These are phyloP conservation scores for Penicillium sp. DNA, from an alignment of 2,329 filamentous ascomycete species.

Conservation along the genomic window DNA sequence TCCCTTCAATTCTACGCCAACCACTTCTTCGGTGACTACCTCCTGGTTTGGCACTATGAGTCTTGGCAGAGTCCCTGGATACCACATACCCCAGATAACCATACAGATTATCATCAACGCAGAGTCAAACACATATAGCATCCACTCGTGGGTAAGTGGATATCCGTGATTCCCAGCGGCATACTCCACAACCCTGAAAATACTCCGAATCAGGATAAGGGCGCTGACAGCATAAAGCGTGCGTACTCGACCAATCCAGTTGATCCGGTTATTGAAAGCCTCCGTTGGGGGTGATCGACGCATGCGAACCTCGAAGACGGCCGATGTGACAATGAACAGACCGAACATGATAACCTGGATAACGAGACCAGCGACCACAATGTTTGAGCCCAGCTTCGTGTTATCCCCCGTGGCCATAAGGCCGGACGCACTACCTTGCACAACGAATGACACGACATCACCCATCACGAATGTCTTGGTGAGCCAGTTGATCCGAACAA, in stretches of 20 bases:
- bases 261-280: background rate
- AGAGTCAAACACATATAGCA: slow-evolving; percentile 45
- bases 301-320: slow-evolving; percentile 21
- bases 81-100: slow-evolving; percentile 12
- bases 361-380: slow-evolving; percentile 23
- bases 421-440: background rate
- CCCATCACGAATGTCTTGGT: slow-evolving; percentile 49
- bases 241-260: slow-evolving; percentile 14
- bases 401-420: slow-evolving; percentile 38
- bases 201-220: slow-evolving; percentile 43
- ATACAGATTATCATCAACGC: slow-evolving; percentile 32
- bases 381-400: slow-evolving; percentile 8
- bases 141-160: slow-evolving; percentile 41
- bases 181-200: slow-evolving; percentile 52
- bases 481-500: slow-evolving; percentile 44
- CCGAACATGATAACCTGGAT: slow-evolving; percentile 27
- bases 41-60: background rate
- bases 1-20: background rate
- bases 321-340: slow-evolving; percentile 21
- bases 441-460: slow-evolving; percentile 40
- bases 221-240: slow-evolving; percentile 19
- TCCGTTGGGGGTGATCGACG: slow-evolving; percentile 3
- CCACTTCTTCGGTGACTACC: background rate
- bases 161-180: slow-evolving; percentile 43
- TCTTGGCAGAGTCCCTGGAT: background rate